phyloP scores from a whole-genome alignment of 2,329 filamentous ascomycete species.

The Fusarium albidum region DNA sequence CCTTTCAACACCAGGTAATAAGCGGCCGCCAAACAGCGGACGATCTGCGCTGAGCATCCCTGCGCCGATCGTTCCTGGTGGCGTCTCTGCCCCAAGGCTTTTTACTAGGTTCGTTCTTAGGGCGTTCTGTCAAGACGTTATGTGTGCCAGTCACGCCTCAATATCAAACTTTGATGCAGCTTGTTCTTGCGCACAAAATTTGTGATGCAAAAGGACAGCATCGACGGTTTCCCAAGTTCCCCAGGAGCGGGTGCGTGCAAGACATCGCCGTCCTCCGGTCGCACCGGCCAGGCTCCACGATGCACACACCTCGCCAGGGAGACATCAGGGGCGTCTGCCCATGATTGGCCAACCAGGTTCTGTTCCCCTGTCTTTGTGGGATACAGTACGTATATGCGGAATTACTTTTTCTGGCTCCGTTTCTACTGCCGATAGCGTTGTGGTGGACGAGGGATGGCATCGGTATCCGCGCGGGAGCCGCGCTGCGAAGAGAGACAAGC shows the following conservation, averaged over 20 bases:
- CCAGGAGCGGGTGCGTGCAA: slow-evolving; percentile 17
- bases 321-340: slow-evolving; percentile 14
- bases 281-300: slow-evolving; percentile 16
- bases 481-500: slow-evolving; percentile 3
- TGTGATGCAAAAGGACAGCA: not conserved
- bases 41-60: slow-evolving; percentile 38
- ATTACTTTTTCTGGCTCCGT: slow-evolving; percentile 31
- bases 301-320: slow-evolving; percentile 26
- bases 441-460: slow-evolving; percentile 10
- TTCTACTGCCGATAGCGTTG: not conserved
- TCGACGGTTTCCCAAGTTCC: not conserved
- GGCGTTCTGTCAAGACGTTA: slow-evolving; percentile 23
- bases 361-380: slow-evolving; percentile 26
- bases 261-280: slow-evolving; percentile 19
- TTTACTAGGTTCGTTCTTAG: slow-evolving; percentile 17
- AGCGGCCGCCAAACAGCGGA: slow-evolving; percentile 33
- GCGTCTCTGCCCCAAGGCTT: slow-evolving; percentile 33
- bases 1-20: slow-evolving; percentile 26
- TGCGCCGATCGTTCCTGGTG: slow-evolving; percentile 40
- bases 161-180: slow-evolving; percentile 10
- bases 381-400: slow-evolving; percentile 13
- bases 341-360: slow-evolving; percentile 31
- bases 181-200: not conserved
- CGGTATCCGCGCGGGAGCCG: slow-evolving; percentile 16
- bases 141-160: slow-evolving; percentile 10